These are phyloP conservation scores for Phytopythium litorale DNA, from an alignment of 352 stramenopile species.

Conservation along the genomic window DNA sequence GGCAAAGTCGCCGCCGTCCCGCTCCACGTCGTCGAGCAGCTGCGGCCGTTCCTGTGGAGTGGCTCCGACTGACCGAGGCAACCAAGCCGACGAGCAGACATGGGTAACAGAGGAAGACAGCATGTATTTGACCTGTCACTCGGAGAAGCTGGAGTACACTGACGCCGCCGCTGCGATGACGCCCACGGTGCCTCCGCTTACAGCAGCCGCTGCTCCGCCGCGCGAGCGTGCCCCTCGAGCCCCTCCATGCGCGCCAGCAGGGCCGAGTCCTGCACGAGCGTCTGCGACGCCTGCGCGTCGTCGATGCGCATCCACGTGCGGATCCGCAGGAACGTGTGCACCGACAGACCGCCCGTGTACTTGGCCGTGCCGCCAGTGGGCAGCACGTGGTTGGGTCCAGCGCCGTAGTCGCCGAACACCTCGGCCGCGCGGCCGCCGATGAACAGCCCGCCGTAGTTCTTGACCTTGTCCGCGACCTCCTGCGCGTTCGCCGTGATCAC, in stretches of 20 bases:
- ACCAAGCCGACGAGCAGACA: neutral
- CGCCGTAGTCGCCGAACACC: constrained; percentile 97
- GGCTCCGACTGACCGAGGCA: neutral
- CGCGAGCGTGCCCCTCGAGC: constrained; percentile 76
- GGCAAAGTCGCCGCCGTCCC: constrained; percentile 21
- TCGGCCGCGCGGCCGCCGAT: constrained; percentile 93
- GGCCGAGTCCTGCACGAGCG: constrained; percentile 93
- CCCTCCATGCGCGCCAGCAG: constrained; percentile 91
- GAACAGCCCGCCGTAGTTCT: constrained; percentile 92
- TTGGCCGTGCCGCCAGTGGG: constrained; percentile 95
- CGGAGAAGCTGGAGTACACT: constrained; percentile 3
- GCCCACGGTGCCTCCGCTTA: constrained; percentile 17
- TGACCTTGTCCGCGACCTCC: constrained; percentile 74
- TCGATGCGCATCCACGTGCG: constrained; percentile 98
- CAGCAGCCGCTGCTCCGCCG: constrained; percentile 74
- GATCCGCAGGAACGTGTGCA: constrained; percentile 98
- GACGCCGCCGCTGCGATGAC: neutral
- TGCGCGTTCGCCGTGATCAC: constrained; percentile 90
- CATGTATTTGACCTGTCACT: constrained; percentile 25
- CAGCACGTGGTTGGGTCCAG: constrained; percentile 98
- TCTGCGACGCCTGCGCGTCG: constrained; percentile 69
- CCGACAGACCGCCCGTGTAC: constrained; percentile 97
- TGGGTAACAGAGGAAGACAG: constrained; percentile 8
- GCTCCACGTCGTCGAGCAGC: constrained; percentile 15
- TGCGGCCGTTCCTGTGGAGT: neutral